These are phyloP conservation scores for Fusarium chlamydosporum DNA, from an alignment of 2,329 filamentous ascomycete genomes.

Conservation along the genomic window DNA sequence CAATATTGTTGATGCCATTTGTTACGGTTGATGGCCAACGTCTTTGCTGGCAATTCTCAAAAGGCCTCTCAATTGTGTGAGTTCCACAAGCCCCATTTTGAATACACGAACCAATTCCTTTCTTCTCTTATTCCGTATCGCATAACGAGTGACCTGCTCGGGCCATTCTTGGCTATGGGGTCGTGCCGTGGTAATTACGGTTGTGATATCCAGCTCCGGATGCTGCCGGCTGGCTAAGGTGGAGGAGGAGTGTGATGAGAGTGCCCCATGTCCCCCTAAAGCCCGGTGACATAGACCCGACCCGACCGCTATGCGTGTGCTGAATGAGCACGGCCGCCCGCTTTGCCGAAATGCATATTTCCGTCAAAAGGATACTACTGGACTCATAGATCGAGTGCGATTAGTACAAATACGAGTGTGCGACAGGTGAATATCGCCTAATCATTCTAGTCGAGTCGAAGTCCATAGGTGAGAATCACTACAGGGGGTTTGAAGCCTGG, in stretches of 20 bases:
- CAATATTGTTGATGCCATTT: constrained; percentile 54
- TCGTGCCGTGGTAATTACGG: constrained; percentile 55
- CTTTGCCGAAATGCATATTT: constrained; percentile 52
- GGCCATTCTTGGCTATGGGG: constrained; percentile 46
- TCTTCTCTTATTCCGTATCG: constrained; percentile 53
- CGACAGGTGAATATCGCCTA: constrained; percentile 54
- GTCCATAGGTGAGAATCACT: constrained; percentile 54
- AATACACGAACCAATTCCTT: constrained; percentile 49
- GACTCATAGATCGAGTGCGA: constrained; percentile 50
- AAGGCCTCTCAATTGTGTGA: constrained; percentile 50
- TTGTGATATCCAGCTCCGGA: constrained; percentile 55
- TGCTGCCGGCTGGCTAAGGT: constrained; percentile 51
- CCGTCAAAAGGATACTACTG: constrained; percentile 44
- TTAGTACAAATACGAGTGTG: constrained; percentile 56
- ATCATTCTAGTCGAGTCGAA: constrained; percentile 55
- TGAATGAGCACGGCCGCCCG: constrained; percentile 56
- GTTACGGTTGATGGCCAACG: constrained; percentile 50
- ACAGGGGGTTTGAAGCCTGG: constrained; percentile 48
- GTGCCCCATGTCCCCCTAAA: constrained; percentile 58
- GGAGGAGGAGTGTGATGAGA: constrained; percentile 50
- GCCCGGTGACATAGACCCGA: constrained; percentile 57
- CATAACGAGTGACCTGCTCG: constrained; percentile 49
- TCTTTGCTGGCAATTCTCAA: constrained; percentile 45
- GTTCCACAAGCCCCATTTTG: constrained; percentile 45
- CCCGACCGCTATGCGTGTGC: constrained; percentile 54